These are phyloP conservation scores for Priceomyces carsonii DNA, from an alignment of 805 yeast species.

Conservation along the genomic window DNA sequence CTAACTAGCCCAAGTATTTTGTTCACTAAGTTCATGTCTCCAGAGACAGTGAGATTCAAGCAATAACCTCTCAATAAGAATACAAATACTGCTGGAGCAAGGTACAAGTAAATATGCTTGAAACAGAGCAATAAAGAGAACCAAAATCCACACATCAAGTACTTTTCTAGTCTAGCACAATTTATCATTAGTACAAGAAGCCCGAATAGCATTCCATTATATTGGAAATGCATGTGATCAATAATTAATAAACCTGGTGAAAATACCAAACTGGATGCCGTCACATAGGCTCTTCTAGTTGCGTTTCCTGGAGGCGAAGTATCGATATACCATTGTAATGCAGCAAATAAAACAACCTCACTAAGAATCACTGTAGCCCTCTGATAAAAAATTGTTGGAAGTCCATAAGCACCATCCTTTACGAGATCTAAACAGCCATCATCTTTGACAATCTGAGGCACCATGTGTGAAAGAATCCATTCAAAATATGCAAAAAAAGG, in stretches of 20 bases:
- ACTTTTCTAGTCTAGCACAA: constrained; percentile 59
- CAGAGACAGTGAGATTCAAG: constrained; percentile 42
- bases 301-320: constrained; percentile 36
- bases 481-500: constrained; percentile 98
- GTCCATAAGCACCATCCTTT: constrained; percentile 63
- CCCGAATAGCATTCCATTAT: constrained; percentile 92
- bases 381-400: constrained; percentile 83
- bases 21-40: constrained; percentile 21
- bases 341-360: constrained; percentile 68
- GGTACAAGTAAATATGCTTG: constrained; percentile 88
- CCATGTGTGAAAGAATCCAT: constrained; percentile 71
- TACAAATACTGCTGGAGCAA: constrained; percentile 92
- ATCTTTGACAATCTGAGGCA: constrained; percentile 57
- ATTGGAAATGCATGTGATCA: constrained; percentile 96
- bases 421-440: constrained; percentile 82
- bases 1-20: constrained; percentile 39
- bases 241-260: constrained; percentile 90
- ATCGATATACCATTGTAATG: constrained; percentile 71
- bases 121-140: constrained; percentile 83
- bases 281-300: constrained; percentile 61
- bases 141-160: constrained; percentile 62
- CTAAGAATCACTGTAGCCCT: constrained; percentile 75
- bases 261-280: constrained; percentile 77
- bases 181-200: constrained; percentile 72
- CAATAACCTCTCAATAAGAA: constrained; percentile 75